phyloP scores from a whole-genome alignment of 2,329 filamentous ascomycete species.

The Chrysoporthe austroafricana region DNA sequence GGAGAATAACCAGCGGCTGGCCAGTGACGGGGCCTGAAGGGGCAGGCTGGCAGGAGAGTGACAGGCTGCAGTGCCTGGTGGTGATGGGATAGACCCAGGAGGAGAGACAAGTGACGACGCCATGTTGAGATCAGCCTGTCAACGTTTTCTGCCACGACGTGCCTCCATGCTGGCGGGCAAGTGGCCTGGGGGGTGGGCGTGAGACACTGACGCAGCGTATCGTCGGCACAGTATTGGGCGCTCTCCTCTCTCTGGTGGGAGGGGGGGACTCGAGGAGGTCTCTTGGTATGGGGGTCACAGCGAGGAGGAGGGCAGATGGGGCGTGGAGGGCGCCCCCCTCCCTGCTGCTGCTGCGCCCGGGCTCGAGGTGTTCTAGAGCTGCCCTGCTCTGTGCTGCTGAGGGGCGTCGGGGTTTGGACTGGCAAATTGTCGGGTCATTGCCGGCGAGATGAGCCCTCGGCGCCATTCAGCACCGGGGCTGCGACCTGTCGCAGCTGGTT shows the following conservation, averaged over 20 bases:
- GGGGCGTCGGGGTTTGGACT: neutral
- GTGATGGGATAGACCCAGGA: conserved; percentile 6
- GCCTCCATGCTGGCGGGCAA: neutral
- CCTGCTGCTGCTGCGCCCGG: neutral
- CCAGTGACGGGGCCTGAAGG: conserved; percentile 13
- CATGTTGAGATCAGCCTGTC: conserved; percentile 7
- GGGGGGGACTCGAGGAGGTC: neutral
- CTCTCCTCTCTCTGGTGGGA: neutral
- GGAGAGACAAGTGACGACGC: conserved; percentile 23
- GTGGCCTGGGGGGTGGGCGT: conserved; percentile 2
- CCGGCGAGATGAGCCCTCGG: neutral
- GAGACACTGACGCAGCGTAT: conserved; percentile 22
- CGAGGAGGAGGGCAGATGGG: too few relatives aligned
- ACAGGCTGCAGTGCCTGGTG: conserved; percentile 6
- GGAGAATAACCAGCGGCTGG: neutral
- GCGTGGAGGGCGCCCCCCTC: neutral
- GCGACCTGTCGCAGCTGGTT: neutral
- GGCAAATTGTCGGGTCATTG: neutral
- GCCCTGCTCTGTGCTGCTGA: neutral
- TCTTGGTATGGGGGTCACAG: too few relatives aligned
- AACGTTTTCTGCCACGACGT: conserved; percentile 12
- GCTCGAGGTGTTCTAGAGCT: conserved; percentile 8
- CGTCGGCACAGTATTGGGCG: conserved; percentile 5
- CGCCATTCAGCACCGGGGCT: neutral
- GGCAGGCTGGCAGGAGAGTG: neutral